Base-by-base conservation (phyloP, 495 filamentous ascomycete genomes). In the Recurvomyces mirabilis region DNA sequence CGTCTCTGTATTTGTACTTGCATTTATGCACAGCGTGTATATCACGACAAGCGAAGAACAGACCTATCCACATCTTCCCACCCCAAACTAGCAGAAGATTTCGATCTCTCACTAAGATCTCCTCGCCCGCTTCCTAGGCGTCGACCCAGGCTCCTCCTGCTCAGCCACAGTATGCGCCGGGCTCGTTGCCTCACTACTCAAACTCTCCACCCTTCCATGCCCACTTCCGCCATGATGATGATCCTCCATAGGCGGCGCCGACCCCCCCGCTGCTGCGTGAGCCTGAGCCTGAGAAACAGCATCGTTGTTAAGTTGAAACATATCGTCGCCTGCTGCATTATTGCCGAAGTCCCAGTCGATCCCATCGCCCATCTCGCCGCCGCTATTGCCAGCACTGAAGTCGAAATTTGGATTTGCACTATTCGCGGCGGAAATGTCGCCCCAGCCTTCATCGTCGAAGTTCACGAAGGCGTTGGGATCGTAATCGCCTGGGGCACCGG, bases 391-490 rank as follows among this genome's bases (percentile, higher is more conserved):
- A 11, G 41, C 25, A n/a, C 43, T 31, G 26, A 46, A 47, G 25
- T 44, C 32, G 35, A 43, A 51, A n/a, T 30, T 28, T 3, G 24
- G 36, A 26, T 54, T 39, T 11, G 33, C 34, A 28, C 25, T 30
- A 15, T 15, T 42, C 22, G 31, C 20, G 28, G 33, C 40, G 20
- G n/a, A 38, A 1, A 31, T 18, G 10, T 40, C 29, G 4, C 37
- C 38, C 34, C 51, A 57, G 32, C 38, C 54, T 24, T 49, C 50
- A 26, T 64, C 52, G 25, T 41, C 56, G 31, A 60, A 52, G 35
- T 59, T 48, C 38, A 62, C 49, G 40, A 62, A 64, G 14, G 41
- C 51, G 21, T 51, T 47, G 21, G 55, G 53, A 48, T 64, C 61
- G 45, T 58, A 62, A 6, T 57, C 52, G 18, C 59, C 57, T 5